Percentiles rank a stretch among this genome's conserved stretches.
Evolutionary conservation across 2,329 filamentous ascomycete genomes (phyloP).

Genomic region (Trichophyton verrucosum): DNA sequence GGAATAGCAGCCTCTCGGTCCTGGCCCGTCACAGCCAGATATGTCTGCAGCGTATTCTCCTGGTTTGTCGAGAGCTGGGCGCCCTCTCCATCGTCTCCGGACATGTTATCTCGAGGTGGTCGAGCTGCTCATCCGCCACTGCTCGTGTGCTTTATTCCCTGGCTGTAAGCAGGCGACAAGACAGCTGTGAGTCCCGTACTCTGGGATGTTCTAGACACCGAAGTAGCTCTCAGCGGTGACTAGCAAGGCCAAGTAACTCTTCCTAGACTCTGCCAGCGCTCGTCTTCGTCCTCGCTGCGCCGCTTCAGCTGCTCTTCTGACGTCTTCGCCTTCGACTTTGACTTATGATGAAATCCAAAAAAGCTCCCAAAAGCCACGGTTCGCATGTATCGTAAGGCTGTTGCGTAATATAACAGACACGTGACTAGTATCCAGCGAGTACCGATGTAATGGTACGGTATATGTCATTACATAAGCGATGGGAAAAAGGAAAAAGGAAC

Average conservation of each 20-base stretch:
- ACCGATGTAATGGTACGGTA: background rate
- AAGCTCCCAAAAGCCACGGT: background rate
- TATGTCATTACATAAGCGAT: background rate
- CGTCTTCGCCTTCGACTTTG: background rate
- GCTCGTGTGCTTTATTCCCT: too few relatives aligned
- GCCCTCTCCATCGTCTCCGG: constrained; percentile 39
- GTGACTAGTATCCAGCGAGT: background rate
- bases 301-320: background rate
- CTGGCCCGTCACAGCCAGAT: constrained; percentile 77
- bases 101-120: constrained; percentile 23
- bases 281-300: background rate
- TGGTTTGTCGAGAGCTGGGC: constrained; percentile 62
- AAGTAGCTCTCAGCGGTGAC: too few relatives aligned
- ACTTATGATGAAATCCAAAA: background rate
- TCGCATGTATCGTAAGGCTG: background rate
- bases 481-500: background rate
- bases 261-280: too few relatives aligned
- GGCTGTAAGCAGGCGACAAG: too few relatives aligned
- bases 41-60: constrained; percentile 76
- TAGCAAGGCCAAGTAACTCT: too few relatives aligned
- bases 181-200: too few relatives aligned
- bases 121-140: background rate
- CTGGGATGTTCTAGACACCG: too few relatives aligned
- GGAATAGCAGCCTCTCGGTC: constrained; percentile 63
- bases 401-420: background rate